A percentile compares a stretch with the other conserved stretches of the same genome.
phyloP scores from a whole-genome alignment of 371 early-diverging fungal genomes.

The Sporodiniella umbellata region DNA sequence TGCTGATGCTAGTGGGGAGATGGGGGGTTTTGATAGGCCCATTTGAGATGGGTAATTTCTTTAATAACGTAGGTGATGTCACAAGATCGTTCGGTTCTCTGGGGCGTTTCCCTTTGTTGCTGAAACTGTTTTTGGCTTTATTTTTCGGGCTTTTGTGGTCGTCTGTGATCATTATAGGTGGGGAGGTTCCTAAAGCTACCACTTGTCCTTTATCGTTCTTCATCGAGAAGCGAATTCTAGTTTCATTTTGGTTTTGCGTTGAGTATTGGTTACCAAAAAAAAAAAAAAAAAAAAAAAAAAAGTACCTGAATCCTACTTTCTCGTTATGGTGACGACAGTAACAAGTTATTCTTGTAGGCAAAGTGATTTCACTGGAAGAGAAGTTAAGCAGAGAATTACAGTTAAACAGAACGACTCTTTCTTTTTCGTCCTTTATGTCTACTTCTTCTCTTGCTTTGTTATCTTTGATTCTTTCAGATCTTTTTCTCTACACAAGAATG shows the following conservation, averaged over 20 bases:
- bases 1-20: not conserved
- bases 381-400: constrained; percentile 79
- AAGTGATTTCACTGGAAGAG: constrained; percentile 74
- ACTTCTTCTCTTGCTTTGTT: constrained; percentile 20
- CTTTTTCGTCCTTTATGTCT: constrained; percentile 53
- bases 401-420: constrained; percentile 77
- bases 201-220: constrained; percentile 39
- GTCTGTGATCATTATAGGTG: constrained; percentile 91
- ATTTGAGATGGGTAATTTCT: too few species aligned
- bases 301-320: constrained; percentile 78
- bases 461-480: constrained; percentile 46
- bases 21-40: not conserved
- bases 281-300: too few species aligned
- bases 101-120: constrained; percentile 26
- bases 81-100: constrained; percentile 26
- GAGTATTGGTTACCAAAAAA: too few species aligned
- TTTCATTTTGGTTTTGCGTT: too few species aligned
- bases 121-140: constrained; percentile 33
- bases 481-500: too few species aligned
- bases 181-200: constrained; percentile 72
- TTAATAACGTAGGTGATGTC: too few species aligned
- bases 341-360: constrained; percentile 90
- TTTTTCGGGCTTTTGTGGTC: constrained; percentile 78
- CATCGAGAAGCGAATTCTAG: constrained; percentile 72
- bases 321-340: constrained; percentile 91